A percentile compares a stretch with the other conserved stretches of the same genome.
phyloP scores from a whole-genome alignment of 352 stramenopile genomes.

The Phytophthora citricola region DNA sequence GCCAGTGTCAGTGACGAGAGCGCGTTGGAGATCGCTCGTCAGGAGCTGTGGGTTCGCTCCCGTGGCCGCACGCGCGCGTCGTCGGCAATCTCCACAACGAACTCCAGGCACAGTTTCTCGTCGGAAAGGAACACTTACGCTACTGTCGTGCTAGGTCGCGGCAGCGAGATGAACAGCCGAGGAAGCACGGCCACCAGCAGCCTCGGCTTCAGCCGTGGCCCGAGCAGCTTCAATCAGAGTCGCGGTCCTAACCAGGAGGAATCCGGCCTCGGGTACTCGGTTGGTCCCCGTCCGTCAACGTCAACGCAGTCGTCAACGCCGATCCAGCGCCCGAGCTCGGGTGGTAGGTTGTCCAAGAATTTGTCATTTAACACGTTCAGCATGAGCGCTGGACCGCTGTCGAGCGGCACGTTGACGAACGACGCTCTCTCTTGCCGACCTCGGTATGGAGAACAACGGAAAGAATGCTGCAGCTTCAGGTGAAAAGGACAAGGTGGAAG shows the following conservation, averaged over 20 bases:
- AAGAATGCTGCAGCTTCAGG: slow-evolving; percentile 7
- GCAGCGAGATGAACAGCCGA: slow-evolving; percentile 37
- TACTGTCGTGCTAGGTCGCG: slow-evolving; percentile 38
- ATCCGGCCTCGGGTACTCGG: slow-evolving; percentile 28
- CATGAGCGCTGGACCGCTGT: slow-evolving; percentile 28
- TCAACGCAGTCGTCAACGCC: slow-evolving; percentile 28
- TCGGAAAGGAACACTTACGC: slow-evolving; percentile 54
- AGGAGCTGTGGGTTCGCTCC: slow-evolving; percentile 56
- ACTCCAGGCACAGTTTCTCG: slow-evolving; percentile 38
- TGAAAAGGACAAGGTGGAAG: slow-evolving; percentile 12
- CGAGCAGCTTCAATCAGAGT: slow-evolving; percentile 30
- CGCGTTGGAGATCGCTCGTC: slow-evolving; percentile 62
- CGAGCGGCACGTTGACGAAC: slow-evolving; percentile 35
- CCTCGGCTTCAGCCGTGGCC: slow-evolving; percentile 22
- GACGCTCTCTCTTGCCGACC: slow-evolving; percentile 56
- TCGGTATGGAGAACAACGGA: slow-evolving; percentile 27
- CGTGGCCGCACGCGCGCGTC: slow-evolving; percentile 43
- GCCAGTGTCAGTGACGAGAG: slow-evolving; percentile 58
- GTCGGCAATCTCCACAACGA: slow-evolving; percentile 30
- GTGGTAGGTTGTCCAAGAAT: slow-evolving; percentile 24
- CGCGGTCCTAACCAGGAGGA: slow-evolving; percentile 28
- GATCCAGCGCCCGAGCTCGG: slow-evolving; percentile 24
- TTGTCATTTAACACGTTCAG: slow-evolving; percentile 23
- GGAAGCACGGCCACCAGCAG: slow-evolving; percentile 28
- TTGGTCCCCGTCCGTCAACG: slow-evolving; percentile 27